A percentile compares a stretch with the other conserved stretches of the same genome.
Evolutionary conservation across 768 basidiomycete genomes (phyloP).

Genomic region (Pilatotrama ljubarskyi): DNA sequence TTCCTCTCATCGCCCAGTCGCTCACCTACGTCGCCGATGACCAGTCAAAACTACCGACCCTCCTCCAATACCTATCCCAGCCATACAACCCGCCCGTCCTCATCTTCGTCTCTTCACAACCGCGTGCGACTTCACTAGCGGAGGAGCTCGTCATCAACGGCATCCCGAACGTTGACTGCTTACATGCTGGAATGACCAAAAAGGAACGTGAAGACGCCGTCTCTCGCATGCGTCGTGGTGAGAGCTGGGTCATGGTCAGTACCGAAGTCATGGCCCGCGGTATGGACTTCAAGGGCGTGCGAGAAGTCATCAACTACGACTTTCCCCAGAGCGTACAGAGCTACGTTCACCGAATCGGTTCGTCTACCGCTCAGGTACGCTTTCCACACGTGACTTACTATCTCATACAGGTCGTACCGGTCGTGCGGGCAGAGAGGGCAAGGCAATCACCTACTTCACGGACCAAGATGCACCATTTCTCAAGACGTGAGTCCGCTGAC

Average conservation of each 20-base stretch:
- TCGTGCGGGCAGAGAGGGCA: conserved; percentile 87
- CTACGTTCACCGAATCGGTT: conserved; percentile 94
- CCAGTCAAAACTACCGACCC: conserved; percentile 88
- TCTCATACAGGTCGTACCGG: conserved; percentile 78
- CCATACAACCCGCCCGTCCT: conserved; percentile 90
- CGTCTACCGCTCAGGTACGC: conserved; percentile 10
- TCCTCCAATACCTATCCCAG: conserved; percentile 75
- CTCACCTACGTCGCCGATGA: conserved; percentile 93
- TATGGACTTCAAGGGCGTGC: conserved; percentile 95
- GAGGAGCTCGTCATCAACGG: conserved; percentile 81
- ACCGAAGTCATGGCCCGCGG: conserved; percentile 98
- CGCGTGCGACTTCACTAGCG: conserved; percentile 76
- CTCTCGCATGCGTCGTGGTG: conserved; percentile 80
- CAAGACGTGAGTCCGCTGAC: conserved; percentile 64
- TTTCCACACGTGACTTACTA: not conserved
- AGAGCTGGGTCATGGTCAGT: conserved; percentile 93
- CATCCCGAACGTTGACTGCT: conserved; percentile 79
- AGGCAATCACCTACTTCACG: conserved; percentile 95
- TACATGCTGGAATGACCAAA: conserved; percentile 88
- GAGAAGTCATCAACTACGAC: conserved; percentile 95
- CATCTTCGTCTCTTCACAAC: conserved; percentile 89
- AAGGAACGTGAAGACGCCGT: conserved; percentile 88
- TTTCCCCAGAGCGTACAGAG: conserved; percentile 95
- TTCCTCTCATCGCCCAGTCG: conserved; percentile 85
- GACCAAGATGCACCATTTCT: conserved; percentile 90